These are phyloP conservation scores for Annulohypoxylon bovei DNA, from an alignment of 495 filamentous ascomycete genomes.

Conservation along the genomic window DNA sequence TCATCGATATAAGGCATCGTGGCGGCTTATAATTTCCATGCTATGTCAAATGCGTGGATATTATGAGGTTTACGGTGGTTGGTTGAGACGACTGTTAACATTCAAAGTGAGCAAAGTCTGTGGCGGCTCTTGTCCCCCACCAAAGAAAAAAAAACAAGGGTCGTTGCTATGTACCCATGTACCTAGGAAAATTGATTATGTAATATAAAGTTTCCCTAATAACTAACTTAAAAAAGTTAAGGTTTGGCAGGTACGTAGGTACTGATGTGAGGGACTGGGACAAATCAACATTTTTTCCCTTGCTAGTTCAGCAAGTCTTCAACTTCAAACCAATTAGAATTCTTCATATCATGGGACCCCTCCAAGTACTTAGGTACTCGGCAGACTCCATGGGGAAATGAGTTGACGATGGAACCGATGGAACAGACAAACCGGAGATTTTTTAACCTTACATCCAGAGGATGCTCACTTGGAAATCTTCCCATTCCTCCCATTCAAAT, in stretches of 20 bases:
- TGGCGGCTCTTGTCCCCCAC: conserved; percentile 31
- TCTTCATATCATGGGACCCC: neutral
- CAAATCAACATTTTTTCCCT: conserved; percentile 2
- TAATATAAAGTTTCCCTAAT: neutral
- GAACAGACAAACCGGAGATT: conserved; percentile 23
- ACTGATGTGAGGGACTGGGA: neutral
- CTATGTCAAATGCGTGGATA: conserved; percentile 6
- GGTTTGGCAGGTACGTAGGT: neutral
- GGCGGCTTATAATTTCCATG: conserved; percentile 29
- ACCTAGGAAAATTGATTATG: conserved; percentile 3
- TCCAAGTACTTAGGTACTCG: neutral
- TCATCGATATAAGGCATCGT: conserved; percentile 60
- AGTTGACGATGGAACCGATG: conserved; percentile 5
- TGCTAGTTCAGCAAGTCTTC: neutral
- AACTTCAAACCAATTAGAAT: neutral
- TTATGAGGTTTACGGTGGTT: conserved; percentile 10
- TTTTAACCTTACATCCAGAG: conserved; percentile 19
- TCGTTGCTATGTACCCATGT: conserved; percentile 9
- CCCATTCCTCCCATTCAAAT: neutral
- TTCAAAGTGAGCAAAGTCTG: conserved; percentile 15
- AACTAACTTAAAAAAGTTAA: neutral
- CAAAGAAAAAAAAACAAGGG: conserved; percentile 29
- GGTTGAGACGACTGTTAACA: conserved; percentile 30
- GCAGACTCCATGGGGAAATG: conserved; percentile 31
- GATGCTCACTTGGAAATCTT: conserved; percentile 10